phyloP scores from a whole-genome alignment of 1,139 yeast genomes.

The Saccharomyces pastorianus region DNA sequence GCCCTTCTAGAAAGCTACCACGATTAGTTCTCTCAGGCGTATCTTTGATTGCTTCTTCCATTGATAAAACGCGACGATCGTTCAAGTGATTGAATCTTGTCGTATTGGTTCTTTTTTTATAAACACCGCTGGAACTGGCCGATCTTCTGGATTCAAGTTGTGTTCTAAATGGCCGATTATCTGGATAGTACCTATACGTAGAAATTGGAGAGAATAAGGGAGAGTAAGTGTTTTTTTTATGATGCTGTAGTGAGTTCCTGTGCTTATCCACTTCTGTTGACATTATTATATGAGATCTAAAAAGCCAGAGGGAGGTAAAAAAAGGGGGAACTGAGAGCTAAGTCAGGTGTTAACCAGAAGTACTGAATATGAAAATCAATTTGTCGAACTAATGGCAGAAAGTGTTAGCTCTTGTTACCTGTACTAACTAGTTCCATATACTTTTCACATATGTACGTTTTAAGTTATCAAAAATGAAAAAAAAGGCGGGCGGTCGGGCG shows the following conservation, averaged over 20 bases:
- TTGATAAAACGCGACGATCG: background rate
- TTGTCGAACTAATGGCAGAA: no score
- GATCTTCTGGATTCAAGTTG: background rate
- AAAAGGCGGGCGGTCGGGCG: background rate
- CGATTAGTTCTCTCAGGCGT: background rate
- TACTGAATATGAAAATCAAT: background rate
- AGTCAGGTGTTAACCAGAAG: no score
- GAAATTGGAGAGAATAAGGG: slow-evolving; percentile 10
- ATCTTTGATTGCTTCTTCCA: background rate
- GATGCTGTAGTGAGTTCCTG: slow-evolving; percentile 11
- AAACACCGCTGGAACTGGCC: background rate
- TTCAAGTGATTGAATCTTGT: background rate
- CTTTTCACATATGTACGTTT: background rate
- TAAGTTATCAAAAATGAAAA: background rate
- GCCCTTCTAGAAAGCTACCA: background rate
- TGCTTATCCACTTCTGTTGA: slow-evolving; percentile 9
- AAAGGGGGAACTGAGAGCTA: background rate
- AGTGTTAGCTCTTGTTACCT: no score
- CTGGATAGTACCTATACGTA: slow-evolving; percentile 5
- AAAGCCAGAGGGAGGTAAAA: background rate
- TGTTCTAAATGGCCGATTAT: background rate
- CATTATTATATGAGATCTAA: background rate
- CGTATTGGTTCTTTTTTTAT: background rate
- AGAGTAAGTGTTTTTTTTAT: slow-evolving; percentile 7
- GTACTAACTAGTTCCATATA: no score